A percentile compares a stretch with the other conserved stretches of the same genome.
phyloP scores from a whole-genome alignment of 805 yeast genomes.

The Cyberlindnera japonica region DNA sequence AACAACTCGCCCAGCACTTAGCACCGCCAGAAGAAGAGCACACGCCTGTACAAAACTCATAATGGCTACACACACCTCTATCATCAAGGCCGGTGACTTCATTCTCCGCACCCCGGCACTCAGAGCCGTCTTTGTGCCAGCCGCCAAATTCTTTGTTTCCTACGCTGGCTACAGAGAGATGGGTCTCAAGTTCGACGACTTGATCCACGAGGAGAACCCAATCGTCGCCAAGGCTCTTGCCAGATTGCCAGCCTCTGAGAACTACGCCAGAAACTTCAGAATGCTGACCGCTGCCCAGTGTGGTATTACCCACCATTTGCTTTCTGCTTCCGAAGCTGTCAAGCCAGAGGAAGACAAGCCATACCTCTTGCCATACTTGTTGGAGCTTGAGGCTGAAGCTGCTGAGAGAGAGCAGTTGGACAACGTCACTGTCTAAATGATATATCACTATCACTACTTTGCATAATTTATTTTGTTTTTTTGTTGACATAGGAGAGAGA shows the following conservation, averaged over 20 bases:
- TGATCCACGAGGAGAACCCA: constrained; percentile 84
- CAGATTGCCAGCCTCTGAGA: constrained; percentile 81
- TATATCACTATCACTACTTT: background rate
- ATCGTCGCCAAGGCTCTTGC: constrained; percentile 79
- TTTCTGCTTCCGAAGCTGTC: constrained; percentile 76
- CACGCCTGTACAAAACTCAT: background rate
- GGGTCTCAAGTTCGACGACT: constrained; percentile 89
- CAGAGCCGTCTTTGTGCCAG: constrained; percentile 72
- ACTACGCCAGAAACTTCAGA: constrained; percentile 91
- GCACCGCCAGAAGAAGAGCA: background rate
- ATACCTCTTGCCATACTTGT: constrained; percentile 81
- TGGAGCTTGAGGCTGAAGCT: constrained; percentile 92
- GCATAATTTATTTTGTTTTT: constrained; percentile 14
- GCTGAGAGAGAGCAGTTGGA: constrained; percentile 86
- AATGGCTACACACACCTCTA: constrained; percentile 47
- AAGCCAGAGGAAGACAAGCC: constrained; percentile 77
- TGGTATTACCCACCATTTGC: constrained; percentile 75
- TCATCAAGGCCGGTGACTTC: constrained; percentile 71
- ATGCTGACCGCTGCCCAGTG: constrained; percentile 89
- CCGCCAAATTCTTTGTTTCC: constrained; percentile 67
- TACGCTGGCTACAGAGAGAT: constrained; percentile 91
- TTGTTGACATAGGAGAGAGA: too few species aligned
- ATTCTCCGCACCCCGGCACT: constrained; percentile 78
- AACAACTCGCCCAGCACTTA: too few species aligned
- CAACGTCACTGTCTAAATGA: constrained; percentile 44